These are phyloP conservation scores for Chimonanthus salicifolius DNA, from an alignment of 164 flowering plant species.

Conservation along the genomic window DNA sequence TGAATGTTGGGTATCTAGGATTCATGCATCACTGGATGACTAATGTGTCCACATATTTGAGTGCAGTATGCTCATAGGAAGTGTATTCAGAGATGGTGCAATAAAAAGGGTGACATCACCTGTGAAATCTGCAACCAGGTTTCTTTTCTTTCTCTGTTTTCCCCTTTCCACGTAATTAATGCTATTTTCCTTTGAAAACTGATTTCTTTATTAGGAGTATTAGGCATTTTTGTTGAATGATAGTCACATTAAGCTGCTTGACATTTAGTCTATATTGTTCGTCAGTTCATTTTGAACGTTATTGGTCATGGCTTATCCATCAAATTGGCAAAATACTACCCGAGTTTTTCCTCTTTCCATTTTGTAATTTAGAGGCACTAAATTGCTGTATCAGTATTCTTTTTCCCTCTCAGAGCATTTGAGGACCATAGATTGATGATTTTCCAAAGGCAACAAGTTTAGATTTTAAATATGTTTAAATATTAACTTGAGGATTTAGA, in stretches of 20 bases:
- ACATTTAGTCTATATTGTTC: background rate
- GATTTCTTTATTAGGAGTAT: background rate
- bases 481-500: no score
- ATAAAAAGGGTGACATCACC: conserved; percentile 58
- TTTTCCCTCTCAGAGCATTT: no score
- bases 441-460: no score
- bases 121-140: conserved; percentile 79
- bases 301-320: background rate
- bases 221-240: background rate
- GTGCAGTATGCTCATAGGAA: conserved; percentile 72
- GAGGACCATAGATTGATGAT: no score
- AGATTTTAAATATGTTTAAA: no score
- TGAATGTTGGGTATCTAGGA: background rate
- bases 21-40: conserved; percentile 6
- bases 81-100: conserved; percentile 79
- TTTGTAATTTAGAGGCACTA: background rate
- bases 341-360: background rate
- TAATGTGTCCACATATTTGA: background rate
- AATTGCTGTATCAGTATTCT: background rate
- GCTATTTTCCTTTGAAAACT: background rate
- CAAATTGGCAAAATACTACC: background rate
- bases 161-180: background rate
- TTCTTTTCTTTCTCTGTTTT: conserved; percentile 4
- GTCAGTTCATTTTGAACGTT: background rate
- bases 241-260: background rate